Conservation (phyloP, 2,329 filamentous ascomycete genomes). For the Setomelanomma holmii region DNA sequence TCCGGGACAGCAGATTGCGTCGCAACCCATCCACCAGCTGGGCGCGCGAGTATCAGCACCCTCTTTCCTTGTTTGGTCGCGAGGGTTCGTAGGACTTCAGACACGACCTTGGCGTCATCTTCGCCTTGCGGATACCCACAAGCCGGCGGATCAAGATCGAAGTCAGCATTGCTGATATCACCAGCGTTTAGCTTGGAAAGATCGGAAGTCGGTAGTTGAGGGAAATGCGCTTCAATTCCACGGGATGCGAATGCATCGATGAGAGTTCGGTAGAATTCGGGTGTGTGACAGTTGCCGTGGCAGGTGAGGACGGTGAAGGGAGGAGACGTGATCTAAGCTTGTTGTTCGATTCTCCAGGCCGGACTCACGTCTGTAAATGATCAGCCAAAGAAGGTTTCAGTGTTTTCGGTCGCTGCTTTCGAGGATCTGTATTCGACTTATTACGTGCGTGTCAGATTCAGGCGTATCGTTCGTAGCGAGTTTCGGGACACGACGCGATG, state of each 20-base stretch:
- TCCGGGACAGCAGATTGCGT: constrained; percentile 39
- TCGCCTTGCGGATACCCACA: constrained; percentile 36
- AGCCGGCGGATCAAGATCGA: neutral
- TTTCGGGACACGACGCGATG: too few species aligned
- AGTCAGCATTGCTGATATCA: constrained; percentile 21
- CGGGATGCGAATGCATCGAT: constrained; percentile 24
- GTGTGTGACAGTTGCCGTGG: constrained; percentile 41
- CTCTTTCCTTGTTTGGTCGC: constrained; percentile 28
- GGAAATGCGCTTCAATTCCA: constrained; percentile 43
- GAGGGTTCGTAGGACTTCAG: constrained; percentile 4
- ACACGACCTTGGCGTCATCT: constrained; percentile 9
- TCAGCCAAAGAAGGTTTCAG: too few species aligned
- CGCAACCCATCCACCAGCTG: constrained; percentile 14
- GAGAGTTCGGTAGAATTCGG: constrained; percentile 38
- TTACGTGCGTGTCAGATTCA: too few species aligned
- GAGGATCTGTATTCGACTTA: too few species aligned
- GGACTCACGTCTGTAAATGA: too few species aligned
- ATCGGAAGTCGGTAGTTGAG: constrained; percentile 44
- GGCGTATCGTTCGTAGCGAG: too few species aligned
- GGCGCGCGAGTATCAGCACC: constrained; percentile 34
- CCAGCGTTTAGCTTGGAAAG: constrained; percentile 21
- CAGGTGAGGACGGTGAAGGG: constrained; percentile 42
- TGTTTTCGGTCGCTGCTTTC: too few species aligned
- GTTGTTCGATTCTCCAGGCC: too few species aligned
- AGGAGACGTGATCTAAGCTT: too few species aligned